Conservation (phyloP, 768 basidiomycete species). For the Leccinum aurantiacum region DNA sequence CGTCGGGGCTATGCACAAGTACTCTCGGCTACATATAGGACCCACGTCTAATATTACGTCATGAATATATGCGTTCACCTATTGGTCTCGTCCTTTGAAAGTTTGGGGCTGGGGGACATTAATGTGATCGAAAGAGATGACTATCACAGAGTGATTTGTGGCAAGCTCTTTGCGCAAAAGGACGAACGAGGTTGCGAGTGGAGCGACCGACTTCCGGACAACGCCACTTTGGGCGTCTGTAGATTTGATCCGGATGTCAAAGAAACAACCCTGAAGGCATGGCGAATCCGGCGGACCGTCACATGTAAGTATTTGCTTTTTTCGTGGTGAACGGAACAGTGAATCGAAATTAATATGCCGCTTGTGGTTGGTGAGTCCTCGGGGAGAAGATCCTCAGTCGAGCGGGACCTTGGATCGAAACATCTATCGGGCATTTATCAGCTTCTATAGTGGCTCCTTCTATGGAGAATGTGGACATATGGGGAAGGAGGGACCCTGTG, state of each 20-base stretch:
- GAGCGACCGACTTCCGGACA: slow-evolving; percentile 6
- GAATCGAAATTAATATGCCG: slow-evolving; percentile 8
- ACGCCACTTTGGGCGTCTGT: neutral
- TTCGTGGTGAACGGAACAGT: slow-evolving; percentile 6
- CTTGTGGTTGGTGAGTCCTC: slow-evolving; percentile 18
- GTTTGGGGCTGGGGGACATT: neutral
- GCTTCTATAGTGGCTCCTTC: slow-evolving; percentile 17
- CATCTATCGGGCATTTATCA: slow-evolving; percentile 21
- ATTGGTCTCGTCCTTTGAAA: neutral
- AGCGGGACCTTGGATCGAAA: slow-evolving; percentile 18
- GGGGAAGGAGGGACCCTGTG: slow-evolving; percentile 10
- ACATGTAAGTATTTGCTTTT: slow-evolving; percentile 2
- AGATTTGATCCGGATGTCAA: slow-evolving; percentile 16
- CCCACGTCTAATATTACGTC: slow-evolving; percentile 15
- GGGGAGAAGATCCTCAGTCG: slow-evolving; percentile 24
- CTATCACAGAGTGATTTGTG: neutral
- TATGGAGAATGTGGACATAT: neutral
- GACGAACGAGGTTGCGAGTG: neutral
- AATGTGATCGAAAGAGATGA: slow-evolving; percentile 4
- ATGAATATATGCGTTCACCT: neutral
- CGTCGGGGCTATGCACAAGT: slow-evolving; percentile 14
- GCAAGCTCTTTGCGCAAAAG: neutral
- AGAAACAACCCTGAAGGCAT: slow-evolving; percentile 15
- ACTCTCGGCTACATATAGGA: slow-evolving; percentile 7
- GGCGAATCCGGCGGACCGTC: slow-evolving; percentile 15